Evolutionary conservation across 768 basidiomycete species (phyloP), one percentile per base, ranked within the genome.

Genomic region (Dictyophora rubrovolvata): DNA sequence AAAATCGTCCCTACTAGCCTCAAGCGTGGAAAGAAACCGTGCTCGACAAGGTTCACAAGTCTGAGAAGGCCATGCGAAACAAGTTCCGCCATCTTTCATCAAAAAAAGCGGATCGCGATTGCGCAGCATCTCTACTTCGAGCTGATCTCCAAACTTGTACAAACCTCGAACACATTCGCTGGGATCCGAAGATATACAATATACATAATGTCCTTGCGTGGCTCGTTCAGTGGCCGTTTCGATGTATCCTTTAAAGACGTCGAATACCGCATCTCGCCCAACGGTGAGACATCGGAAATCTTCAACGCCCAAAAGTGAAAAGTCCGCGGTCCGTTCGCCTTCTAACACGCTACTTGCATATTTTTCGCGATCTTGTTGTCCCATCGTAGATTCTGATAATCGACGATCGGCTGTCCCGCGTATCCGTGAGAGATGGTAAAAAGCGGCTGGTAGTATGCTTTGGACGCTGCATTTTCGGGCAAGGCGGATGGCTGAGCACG

Each of bases 401-500:
- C 42, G 42, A 42, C 42, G 34, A 54, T 54, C 53, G 3, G 34
- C 34, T 20, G 36, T 33, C 14, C 28, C 18, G 9, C 28, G 53
- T 60, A 76, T 72, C 10, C 75, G 74, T 10, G 77, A 76, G 42
- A 79, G 68, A 65, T 76, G 76, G 66, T 81, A 80, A 64, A 73
- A 79, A 0, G 75, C 74, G 62, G 78, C 78, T 0, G 79, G 80
- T 3, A 82, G 69, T 18, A 77, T 66, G 17, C 69, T 66, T 17
- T 69, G 71, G 16, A 79, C 65, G 55, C 72, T 67, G 53, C 69
- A 75, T 35, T 72, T 70, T 49, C 71, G 72, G 0, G 77, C 79
- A 35, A 82, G 73, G 35, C 67, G 59, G 54, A 80, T 76, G 6
- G 75, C 76, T 56, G 86, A 77, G 62, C 87, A 76, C 8, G 87